Conservation (phyloP, 495 filamentous ascomycete genomes). For the Annulohypoxylon moriforme region DNA sequence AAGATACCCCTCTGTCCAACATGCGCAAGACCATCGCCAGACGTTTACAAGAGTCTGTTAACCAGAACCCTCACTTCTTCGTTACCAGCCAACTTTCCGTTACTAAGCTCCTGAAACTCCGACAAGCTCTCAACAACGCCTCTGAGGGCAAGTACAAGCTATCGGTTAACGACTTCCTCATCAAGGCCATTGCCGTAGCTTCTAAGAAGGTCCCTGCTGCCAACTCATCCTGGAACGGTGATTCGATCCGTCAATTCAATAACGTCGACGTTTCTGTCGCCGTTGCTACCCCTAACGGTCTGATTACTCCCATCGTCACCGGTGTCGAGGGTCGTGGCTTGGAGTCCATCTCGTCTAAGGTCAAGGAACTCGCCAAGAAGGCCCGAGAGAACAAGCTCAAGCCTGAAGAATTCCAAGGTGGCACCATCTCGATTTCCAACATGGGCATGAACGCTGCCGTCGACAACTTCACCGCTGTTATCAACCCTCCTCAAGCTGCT, state of each 20-base stretch:
- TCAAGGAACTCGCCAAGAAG: conserved; percentile 97
- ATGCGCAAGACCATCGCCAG: conserved; percentile 99
- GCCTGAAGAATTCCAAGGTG: conserved; percentile 99
- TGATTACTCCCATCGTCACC: conserved; percentile 98
- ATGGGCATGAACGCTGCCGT: conserved; percentile 99
- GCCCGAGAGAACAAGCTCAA: conserved; percentile 98
- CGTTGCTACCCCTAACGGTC: conserved; percentile 90
- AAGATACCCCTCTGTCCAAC: conserved; percentile 83
- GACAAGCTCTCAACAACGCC: conserved; percentile 89
- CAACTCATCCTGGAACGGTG: conserved; percentile 94
- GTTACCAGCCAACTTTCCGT: conserved; percentile 90
- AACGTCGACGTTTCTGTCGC: conserved; percentile 93
- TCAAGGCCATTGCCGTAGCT: conserved; percentile 93
- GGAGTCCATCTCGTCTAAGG: conserved; percentile 81
- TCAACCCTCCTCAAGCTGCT: conserved; percentile 97
- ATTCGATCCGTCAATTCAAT: conserved; percentile 91
- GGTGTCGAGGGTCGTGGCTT: conserved; percentile 85
- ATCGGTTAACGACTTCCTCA: conserved; percentile 98
- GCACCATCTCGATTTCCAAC: conserved; percentile 99
- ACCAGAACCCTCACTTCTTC: conserved; percentile 98
- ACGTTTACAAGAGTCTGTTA: conserved; percentile 87
- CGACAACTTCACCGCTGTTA: conserved; percentile 98
- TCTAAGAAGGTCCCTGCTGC: conserved; percentile 93
- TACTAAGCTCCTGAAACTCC: conserved; percentile 92
- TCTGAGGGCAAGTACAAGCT: conserved; percentile 96